Base-by-base conservation (phyloP, 2,329 filamentous ascomycete genomes). In the Venturia asperata region DNA sequence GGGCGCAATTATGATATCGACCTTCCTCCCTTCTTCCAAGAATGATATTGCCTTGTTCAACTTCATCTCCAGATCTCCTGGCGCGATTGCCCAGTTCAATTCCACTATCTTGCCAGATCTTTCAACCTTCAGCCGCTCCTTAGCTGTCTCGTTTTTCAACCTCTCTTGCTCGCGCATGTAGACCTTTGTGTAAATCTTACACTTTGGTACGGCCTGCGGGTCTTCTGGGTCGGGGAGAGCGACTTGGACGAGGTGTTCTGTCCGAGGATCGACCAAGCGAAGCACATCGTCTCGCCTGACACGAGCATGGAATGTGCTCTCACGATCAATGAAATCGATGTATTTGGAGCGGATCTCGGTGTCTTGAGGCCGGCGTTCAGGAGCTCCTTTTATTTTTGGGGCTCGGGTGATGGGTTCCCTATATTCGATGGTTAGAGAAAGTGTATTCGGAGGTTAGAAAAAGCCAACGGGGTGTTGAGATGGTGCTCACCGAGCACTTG, bases 11-110 rank as follows among this genome's bases (percentile, higher is more conserved):
- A 43, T 24, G 13, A 65, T 41, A 37, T 65, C 64, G 17, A 65
- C 64, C 30, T 62, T 61, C 64, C 64, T 61, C n/a, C 64, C 64
- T 42, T 65, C 64, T 56, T 65, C 42, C 42, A 65, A 42, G 52
- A 65, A 65, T 56, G 37, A 37, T 5, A 13, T 19, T 30, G 43
- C 30, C 64, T 65, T 39, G 9, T 41, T 65, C 34, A 43, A 34
- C 37, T 62, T 61, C 55, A 65, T 49, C 15, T 65, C 55, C 43
- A 65, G 15, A 62, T 65, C 64, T 43, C 24, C 64, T 10, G 37
- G 37, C 41, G 45, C 64, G 62, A 65, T 65, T 24, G 41, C 52
- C 64, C 64, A 65, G 13, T 39, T 49, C 24, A 65, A 61, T 34
- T 65, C 64, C 17, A 65, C 37, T 13, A 39, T 47, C 55, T 65